Percentiles rank a stretch among this genome's conserved stretches.
Evolutionary conservation across 1,139 yeast genomes (phyloP).

Genomic region (Blastobotrys persicus): DNA sequence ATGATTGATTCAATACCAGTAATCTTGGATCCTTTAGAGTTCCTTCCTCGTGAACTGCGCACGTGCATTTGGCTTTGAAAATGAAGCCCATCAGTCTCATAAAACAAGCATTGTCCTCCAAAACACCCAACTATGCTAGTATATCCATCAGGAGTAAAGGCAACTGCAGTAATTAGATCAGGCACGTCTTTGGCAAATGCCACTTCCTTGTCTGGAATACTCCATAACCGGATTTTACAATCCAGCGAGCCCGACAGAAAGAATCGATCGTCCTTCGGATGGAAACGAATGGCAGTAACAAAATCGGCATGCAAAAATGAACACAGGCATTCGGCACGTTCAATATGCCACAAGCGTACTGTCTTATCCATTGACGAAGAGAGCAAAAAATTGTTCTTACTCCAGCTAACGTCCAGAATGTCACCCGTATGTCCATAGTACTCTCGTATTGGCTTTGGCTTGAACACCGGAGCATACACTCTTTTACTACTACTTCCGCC

Average conservation of each 20-base stretch:
- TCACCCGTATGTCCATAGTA: constrained; percentile 70
- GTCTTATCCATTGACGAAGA: constrained; percentile 87
- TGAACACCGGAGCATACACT: constrained; percentile 73
- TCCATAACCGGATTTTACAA: constrained; percentile 76
- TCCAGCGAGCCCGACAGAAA: constrained; percentile 83
- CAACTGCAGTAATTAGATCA: constrained; percentile 62
- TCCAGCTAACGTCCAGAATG: constrained; percentile 79
- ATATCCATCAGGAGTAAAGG: constrained; percentile 68
- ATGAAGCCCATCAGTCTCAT: constrained; percentile 66
- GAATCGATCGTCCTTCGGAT: constrained; percentile 84
- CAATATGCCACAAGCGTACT: constrained; percentile 81
- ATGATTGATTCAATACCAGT: constrained; percentile 35
- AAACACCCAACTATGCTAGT: constrained; percentile 76
- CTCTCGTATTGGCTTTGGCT: constrained; percentile 59
- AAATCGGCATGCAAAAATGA: constrained; percentile 74
- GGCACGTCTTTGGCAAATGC: constrained; percentile 43
- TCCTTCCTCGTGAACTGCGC: constrained; percentile 40
- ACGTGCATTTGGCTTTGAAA: constrained; percentile 56
- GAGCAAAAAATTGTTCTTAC: constrained; percentile 75
- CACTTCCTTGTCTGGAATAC: constrained; percentile 71
- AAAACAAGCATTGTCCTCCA: constrained; percentile 62
- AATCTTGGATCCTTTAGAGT: constrained; percentile 36
- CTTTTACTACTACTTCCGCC: too few relatives aligned
- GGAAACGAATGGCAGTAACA: constrained; percentile 79
- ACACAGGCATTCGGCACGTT: constrained; percentile 59